Base-by-base conservation (phyloP, 2,329 filamentous ascomycete species). In the Botryosphaeria dothidea region DNA sequence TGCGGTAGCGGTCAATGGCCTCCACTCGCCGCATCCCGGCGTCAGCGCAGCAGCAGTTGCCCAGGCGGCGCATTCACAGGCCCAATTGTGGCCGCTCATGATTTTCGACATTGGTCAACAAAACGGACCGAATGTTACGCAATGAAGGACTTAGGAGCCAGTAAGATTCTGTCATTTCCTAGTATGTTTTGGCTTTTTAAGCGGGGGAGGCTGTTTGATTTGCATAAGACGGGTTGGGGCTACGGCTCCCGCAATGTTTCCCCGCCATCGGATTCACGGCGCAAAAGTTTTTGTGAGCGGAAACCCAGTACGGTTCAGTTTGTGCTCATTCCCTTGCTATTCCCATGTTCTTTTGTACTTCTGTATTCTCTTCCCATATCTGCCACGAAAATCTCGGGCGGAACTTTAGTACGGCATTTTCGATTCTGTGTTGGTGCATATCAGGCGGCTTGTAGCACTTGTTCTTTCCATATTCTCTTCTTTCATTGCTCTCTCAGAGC, bases 61-160 rank as follows among this genome's bases (percentile, higher is more conserved):
- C 11, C 64, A 66, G 15, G 58, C 64, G 7, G 64, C 64, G 13
- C 58, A 63, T 13, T 51, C 64, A n/a, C 64, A 66, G 34, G 45
- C 43, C 2, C 64, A 66, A 23, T 36, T 66, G 21, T 66, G 64
- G 64, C 64, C 64, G 25, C 25, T 66, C 17, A 66, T 66, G 64
- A 43, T 66, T 25, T 66, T 66, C 38, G 60, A 66, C 45, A 66
- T 66, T 45, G 60, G 64, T 4, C 64, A 66, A 31, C 51, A 65
- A 21, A 27, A 17, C 9, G 62, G 51, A 19, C 43, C 58, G n/a
- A 51, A 31, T 23, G 46, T 41, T 8, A 27, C 43, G 17, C 58
- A 62, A 21, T 62, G 31, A 60, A 19, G 13, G 38, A n/a, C 13
- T 21, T 6, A n/a, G n/a, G 11, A 43, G 29, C 3, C 27, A 19